phyloP scores from a whole-genome alignment of 2,329 filamentous ascomycete species.

The Periconia sp. region DNA sequence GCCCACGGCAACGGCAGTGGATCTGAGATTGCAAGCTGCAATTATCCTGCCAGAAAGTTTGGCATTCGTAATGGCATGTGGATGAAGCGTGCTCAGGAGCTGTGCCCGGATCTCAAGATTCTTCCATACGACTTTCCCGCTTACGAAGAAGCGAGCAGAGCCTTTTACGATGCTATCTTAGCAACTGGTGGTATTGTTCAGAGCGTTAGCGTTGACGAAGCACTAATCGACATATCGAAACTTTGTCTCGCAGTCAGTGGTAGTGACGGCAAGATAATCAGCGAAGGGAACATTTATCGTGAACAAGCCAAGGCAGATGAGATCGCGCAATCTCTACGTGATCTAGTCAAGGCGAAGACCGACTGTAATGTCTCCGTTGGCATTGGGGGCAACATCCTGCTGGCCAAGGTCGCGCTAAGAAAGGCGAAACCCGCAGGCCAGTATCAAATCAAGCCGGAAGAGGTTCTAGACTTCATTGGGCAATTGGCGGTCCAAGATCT shows the following conservation, averaged over 20 bases:
- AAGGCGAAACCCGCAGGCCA: conserved; percentile 96
- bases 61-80: conserved; percentile 99
- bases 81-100: conserved; percentile 88
- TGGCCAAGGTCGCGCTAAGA: conserved; percentile 87
- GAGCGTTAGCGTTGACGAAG: conserved; percentile 97
- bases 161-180: conserved; percentile 86
- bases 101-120: conserved; percentile 86
- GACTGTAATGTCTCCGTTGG: conserved; percentile 90
- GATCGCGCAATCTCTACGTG: conserved; percentile 71
- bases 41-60: conserved; percentile 85
- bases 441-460: conserved; percentile 82
- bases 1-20: conserved; percentile 85
- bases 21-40: conserved; percentile 97
- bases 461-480: conserved; percentile 77
- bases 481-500: conserved; percentile 79
- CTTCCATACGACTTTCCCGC: conserved; percentile 95
- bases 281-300: conserved; percentile 72
- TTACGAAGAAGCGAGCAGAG: conserved; percentile 88
- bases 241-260: conserved; percentile 70
- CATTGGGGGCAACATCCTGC: conserved; percentile 87
- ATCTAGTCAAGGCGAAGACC: conserved; percentile 74
- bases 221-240: conserved; percentile 80
- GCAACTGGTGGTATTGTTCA: conserved; percentile 83
- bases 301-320: conserved; percentile 81
- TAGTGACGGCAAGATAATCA: conserved; percentile 68